Evolutionary conservation across 2,329 filamentous ascomycete genomes (phyloP).

Genomic region (Ceratocystiopsis brevicomis): DNA sequence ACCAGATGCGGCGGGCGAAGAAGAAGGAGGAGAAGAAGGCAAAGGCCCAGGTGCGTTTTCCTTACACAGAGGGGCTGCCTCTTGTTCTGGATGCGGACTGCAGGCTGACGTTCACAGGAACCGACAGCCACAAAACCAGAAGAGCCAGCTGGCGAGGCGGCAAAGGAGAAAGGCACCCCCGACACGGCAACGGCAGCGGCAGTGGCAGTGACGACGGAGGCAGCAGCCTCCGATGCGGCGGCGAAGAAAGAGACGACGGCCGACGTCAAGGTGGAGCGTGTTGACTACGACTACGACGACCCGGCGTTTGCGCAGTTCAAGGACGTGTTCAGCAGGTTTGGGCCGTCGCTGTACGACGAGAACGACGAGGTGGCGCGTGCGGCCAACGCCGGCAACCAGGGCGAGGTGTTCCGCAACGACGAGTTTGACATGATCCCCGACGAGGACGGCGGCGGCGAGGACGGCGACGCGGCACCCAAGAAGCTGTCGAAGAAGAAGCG

Average conservation of each 20-base stretch:
- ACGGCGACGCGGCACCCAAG: constrained; percentile 20
- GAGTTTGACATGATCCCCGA: constrained; percentile 76
- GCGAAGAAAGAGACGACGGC: constrained; percentile 17
- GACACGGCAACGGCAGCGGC: no score
- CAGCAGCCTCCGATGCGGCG: not conserved
- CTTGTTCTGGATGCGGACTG: no score
- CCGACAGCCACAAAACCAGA: not conserved
- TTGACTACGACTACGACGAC: constrained; percentile 39
- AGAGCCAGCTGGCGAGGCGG: not conserved
- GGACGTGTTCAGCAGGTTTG: constrained; percentile 65
- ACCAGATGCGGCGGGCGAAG: constrained; percentile 78
- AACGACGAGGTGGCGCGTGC: constrained; percentile 48
- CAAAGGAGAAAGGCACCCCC: not conserved
- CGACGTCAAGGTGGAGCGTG: constrained; percentile 21
- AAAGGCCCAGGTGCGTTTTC: constrained; percentile 24
- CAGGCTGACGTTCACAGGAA: no score
- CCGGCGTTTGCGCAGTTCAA: constrained; percentile 71
- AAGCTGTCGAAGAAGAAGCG: constrained; percentile 88
- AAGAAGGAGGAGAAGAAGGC: constrained; percentile 80
- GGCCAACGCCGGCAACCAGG: constrained; percentile 53
- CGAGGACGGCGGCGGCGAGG: constrained; percentile 42
- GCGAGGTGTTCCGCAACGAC: constrained; percentile 66
- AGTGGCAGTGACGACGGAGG: no score
- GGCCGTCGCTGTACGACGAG: constrained; percentile 30
- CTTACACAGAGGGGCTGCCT: no score